phyloP scores from a whole-genome alignment of 345 rosid species.

The Corymbia maculata region DNA sequence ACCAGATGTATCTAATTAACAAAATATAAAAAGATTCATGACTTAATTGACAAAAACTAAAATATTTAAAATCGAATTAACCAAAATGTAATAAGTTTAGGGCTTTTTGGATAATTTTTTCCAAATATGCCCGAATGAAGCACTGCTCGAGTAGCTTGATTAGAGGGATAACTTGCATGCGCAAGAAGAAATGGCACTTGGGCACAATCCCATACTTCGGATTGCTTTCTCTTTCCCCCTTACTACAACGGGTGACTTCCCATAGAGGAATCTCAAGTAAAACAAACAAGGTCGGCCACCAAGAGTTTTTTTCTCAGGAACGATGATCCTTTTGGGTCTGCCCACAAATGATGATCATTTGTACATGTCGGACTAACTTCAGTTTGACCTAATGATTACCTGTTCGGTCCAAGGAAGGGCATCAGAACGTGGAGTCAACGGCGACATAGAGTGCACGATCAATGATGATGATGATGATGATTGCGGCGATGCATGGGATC shows the following conservation, averaged over 20 bases:
- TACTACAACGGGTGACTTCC: not conserved
- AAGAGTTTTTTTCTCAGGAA: not conserved
- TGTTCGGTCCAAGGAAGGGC: not conserved
- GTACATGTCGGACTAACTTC: not conserved
- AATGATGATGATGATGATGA: not conserved
- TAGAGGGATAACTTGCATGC: not conserved
- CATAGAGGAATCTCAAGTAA: not conserved
- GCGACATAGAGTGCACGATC: not conserved
- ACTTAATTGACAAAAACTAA: too few species aligned
- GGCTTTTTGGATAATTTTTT: too few species aligned
- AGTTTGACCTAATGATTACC: not conserved
- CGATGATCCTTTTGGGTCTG: not conserved
- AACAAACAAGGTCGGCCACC: not conserved
- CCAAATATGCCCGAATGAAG: not conserved
- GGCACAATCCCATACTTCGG: not conserved
- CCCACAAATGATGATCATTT: not conserved
- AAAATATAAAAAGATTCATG: too few species aligned
- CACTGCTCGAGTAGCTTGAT: not conserved
- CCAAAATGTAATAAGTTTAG: too few species aligned
- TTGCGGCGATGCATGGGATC: not conserved
- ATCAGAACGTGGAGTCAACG: not conserved
- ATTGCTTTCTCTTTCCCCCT: not conserved
- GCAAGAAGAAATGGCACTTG: not conserved
- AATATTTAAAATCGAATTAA: fast-evolving
- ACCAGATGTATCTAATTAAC: fast-evolving